phyloP scores from a whole-genome alignment of 176 grass and related monocot species.

The Carex myosuroides region DNA sequence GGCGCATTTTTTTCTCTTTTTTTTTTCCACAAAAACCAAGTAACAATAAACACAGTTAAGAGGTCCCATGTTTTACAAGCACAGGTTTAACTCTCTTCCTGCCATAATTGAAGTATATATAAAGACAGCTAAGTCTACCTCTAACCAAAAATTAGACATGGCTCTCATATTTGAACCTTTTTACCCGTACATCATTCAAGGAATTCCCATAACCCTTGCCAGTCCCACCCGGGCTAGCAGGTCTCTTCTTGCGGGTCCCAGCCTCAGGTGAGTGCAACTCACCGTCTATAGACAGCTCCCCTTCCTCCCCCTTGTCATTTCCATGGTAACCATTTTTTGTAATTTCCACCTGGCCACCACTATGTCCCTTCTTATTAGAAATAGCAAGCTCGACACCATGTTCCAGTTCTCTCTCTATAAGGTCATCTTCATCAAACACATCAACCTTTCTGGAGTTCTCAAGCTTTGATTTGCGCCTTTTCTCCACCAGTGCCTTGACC shows the following conservation, averaged over 20 bases:
- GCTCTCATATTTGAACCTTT: constrained; percentile 22
- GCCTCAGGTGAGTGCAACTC: constrained; percentile 28
- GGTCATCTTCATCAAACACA: constrained; percentile 51
- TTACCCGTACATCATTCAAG: constrained; percentile 4
- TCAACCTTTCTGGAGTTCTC: constrained; percentile 54
- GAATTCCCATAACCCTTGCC: constrained; percentile 1
- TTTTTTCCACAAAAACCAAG: constrained; percentile 1
- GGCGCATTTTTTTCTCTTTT: not conserved
- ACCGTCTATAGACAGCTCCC: constrained; percentile 54
- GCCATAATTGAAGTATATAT: constrained; percentile 17
- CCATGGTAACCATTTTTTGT: not conserved
- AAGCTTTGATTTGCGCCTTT: constrained; percentile 40
- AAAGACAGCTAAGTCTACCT: constrained; percentile 10
- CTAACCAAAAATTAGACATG: constrained; percentile 20
- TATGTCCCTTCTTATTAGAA: constrained; percentile 40
- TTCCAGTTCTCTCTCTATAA: constrained; percentile 78
- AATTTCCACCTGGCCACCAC: constrained; percentile 27
- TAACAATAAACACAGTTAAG: constrained; percentile 23
- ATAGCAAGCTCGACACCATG: constrained; percentile 70
- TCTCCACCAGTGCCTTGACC: constrained; percentile 63
- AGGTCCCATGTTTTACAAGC: constrained; percentile 25
- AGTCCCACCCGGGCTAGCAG: constrained; percentile 9
- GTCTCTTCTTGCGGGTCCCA: constrained; percentile 34
- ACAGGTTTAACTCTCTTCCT: constrained; percentile 19
- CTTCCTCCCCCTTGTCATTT: constrained; percentile 36